Evolutionary conservation across 768 basidiomycete genomes (phyloP).

Genomic region (Termitomyces eurrhizus): DNA sequence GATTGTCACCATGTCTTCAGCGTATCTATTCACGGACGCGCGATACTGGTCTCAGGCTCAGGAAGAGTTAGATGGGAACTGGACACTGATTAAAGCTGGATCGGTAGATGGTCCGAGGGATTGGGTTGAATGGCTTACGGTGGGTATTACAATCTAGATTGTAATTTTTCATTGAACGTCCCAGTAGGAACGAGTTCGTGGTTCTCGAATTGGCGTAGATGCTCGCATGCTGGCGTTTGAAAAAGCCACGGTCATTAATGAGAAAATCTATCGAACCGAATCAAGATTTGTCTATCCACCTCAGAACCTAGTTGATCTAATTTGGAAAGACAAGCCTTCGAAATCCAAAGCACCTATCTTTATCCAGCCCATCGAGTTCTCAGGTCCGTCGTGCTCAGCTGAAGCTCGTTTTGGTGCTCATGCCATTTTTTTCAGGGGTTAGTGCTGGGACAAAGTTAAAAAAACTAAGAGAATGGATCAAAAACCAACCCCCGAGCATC

Average conservation of each 20-base stretch:
- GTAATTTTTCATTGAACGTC: background rate
- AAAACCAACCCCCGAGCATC: slow-evolving; percentile 50
- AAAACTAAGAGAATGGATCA: slow-evolving; percentile 69
- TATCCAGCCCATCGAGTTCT: slow-evolving; percentile 67
- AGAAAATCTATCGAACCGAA: slow-evolving; percentile 46
- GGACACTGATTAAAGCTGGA: slow-evolving; percentile 64
- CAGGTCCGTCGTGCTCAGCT: slow-evolving; percentile 34
- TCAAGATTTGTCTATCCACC: slow-evolving; percentile 77
- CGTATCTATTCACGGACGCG: slow-evolving; percentile 77
- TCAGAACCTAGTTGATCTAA: slow-evolving; percentile 78
- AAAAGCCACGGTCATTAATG: slow-evolving; percentile 57
- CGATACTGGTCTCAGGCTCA: slow-evolving; percentile 82
- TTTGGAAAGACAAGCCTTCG: slow-evolving; percentile 75
- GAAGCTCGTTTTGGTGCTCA: background rate
- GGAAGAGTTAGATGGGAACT: slow-evolving; percentile 67
- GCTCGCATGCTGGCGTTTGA: slow-evolving; percentile 79
- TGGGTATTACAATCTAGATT: slow-evolving; percentile 19
- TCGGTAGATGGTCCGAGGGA: slow-evolving; percentile 50
- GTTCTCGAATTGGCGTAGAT: slow-evolving; percentile 72
- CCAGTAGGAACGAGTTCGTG: slow-evolving; percentile 33
- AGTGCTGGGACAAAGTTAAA: slow-evolving; percentile 69
- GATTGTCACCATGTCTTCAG: slow-evolving; percentile 59
- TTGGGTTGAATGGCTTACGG: slow-evolving; percentile 79
- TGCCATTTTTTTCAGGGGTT: slow-evolving; percentile 34
- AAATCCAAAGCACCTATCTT: slow-evolving; percentile 65